A percentile compares a stretch with the other conserved stretches of the same genome.
phyloP scores from a whole-genome alignment of 2,329 filamentous ascomycete species.

The Allantophomopsis cytisporea region DNA sequence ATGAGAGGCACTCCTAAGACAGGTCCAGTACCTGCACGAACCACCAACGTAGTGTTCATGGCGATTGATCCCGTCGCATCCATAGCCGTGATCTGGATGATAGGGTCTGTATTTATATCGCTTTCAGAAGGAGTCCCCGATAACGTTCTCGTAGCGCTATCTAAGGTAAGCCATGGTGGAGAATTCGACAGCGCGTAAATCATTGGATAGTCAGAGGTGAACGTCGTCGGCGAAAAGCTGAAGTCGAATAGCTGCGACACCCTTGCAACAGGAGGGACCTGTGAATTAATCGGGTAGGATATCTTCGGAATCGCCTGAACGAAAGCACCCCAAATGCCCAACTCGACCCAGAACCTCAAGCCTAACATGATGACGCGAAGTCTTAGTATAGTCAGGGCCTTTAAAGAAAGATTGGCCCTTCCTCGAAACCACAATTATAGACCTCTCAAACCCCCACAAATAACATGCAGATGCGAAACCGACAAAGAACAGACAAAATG shows the following conservation, averaged over 20 bases:
- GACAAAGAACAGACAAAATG: too few relatives aligned
- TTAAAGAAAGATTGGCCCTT: too few relatives aligned
- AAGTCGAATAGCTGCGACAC: conserved; percentile 55
- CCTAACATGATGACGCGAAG: too few relatives aligned
- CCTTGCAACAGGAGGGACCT: conserved; percentile 68
- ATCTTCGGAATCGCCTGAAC: conserved; percentile 21
- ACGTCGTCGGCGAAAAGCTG: conserved; percentile 60
- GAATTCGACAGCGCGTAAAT: conserved; percentile 52
- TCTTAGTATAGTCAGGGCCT: conserved; percentile 6
- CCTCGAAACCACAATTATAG: too few relatives aligned
- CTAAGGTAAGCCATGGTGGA: conserved; percentile 64
- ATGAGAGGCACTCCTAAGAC: conserved; percentile 39
- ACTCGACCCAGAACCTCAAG: too few relatives aligned
- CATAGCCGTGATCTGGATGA: conserved; percentile 55
- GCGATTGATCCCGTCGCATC: conserved; percentile 49
- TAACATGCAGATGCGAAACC: too few relatives aligned
- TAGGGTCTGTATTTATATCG: conserved; percentile 41
- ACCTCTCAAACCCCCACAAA: too few relatives aligned
- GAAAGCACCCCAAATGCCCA: conserved; percentile 3
- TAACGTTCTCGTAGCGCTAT: conserved; percentile 49
- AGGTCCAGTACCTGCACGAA: conserved; percentile 45
- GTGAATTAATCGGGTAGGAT: conserved; percentile 69
- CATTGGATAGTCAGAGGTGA: conserved; percentile 44
- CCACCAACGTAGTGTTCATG: conserved; percentile 56
- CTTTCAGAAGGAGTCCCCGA: conserved; percentile 52